Base-by-base conservation (phyloP, 2,329 filamentous ascomycete genomes). In the Claviceps paspali region DNA sequence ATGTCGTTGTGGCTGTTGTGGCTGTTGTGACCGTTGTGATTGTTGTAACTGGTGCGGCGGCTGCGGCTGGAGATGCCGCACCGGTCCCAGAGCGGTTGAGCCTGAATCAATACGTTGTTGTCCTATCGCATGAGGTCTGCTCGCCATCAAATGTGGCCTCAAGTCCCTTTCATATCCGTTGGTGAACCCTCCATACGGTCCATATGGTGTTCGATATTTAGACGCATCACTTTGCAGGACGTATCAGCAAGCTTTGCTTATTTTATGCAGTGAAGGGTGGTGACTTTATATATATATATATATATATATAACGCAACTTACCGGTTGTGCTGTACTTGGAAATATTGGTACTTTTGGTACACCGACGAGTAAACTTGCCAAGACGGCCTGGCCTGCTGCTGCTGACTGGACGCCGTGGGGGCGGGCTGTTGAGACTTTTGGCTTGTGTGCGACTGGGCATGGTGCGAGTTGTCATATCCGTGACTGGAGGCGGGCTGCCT, bases 121-220 rank as follows among this genome's bases (percentile, higher is more conserved):
- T 33, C 47, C 47, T 26, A 53, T 35, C n/a, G 51, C 34, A 6
- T 52, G 48, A 14, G 47, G 44, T 14, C 51, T 49, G 34, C 51
- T 53, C 10, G 50, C 45, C 52, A 65, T 60, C 31, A 69, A 27
- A 40, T 68, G 63, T 14, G 62, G 61, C 34, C 60, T 57, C 14
- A 66, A 42, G 33, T 66, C 67, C 15, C 67, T 69, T 50, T 75
- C 69, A 39, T 76, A 75, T 4, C 70, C 71, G 42, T 77, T 77
- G 24, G 67, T 73, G 45, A 76, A 76, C 0, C 72, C 73, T 18
- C 68, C 67, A 55, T 59, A 64, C 2, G 62, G 58, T 12, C 67
- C 63, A 48, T 78, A 79, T 1, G 74, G 74, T 4, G 70, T 75
- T 35, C 69, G 64, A 41, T 79, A 77, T 38, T 67, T 67, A 6